phyloP scores from a whole-genome alignment of 129 eudicot genomes.

The Solidago caesia region DNA sequence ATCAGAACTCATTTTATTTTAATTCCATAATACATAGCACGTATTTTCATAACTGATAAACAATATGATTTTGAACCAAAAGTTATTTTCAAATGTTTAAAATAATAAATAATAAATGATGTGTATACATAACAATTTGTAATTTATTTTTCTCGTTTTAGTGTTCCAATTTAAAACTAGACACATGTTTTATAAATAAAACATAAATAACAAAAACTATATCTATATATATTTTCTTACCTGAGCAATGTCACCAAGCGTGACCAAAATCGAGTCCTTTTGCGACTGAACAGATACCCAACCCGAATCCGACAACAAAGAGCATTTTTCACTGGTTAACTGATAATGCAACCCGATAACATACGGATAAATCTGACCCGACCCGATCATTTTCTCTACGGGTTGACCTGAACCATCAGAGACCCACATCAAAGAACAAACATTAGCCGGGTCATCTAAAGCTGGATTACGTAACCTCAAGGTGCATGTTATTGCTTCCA shows the following conservation, averaged over 20 bases:
- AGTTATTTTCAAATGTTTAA: too few species aligned
- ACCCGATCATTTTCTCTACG: slow-evolving; percentile 19
- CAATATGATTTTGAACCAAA: too few species aligned
- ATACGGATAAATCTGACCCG: slow-evolving; percentile 71
- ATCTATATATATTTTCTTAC: slow-evolving; percentile 14
- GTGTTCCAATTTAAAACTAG: too few species aligned
- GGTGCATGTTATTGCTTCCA: slow-evolving; percentile 52
- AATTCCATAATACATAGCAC: too few species aligned
- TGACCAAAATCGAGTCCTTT: slow-evolving; percentile 69
- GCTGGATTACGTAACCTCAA: slow-evolving; percentile 55
- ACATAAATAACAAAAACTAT: too few species aligned
- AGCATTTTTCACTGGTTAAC: slow-evolving; percentile 30
- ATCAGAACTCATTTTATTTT: too few species aligned
- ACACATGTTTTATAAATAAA: too few species aligned
- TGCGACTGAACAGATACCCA: slow-evolving; percentile 45
- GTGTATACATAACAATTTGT: too few species aligned
- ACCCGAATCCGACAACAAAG: slow-evolving; percentile 63
- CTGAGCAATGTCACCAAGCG: slow-evolving; percentile 91
- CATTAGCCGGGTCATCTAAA: slow-evolving; percentile 34
- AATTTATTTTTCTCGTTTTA: too few species aligned
- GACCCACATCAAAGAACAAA: slow-evolving; percentile 65
- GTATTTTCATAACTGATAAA: too few species aligned
- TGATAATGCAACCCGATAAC: slow-evolving; percentile 74
- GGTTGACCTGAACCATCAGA: slow-evolving; percentile 17
- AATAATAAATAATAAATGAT: too few species aligned